Evolutionary conservation across 2,329 filamentous ascomycete genomes (phyloP), one percentile per base, ranked within the genome.

Genomic region (Colletotrichum lentis): DNA sequence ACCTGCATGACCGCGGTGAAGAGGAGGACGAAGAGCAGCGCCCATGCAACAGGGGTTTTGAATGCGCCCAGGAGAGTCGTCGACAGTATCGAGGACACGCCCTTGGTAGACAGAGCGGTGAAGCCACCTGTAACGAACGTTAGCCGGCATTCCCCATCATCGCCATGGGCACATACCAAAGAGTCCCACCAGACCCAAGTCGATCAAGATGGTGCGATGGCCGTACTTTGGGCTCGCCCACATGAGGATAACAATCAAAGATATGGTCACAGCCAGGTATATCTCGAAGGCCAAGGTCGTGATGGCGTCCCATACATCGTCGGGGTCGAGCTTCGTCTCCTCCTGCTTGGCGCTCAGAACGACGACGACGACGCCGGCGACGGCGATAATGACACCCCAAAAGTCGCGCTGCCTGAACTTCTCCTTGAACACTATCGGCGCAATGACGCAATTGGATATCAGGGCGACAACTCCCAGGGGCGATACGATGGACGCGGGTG

Each of bases 371-470:
- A 94, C 95, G 24, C 96, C 96, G 12, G 84, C 90, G 53, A 98
- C 89, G 31, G 96, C 92, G 71, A 98, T 88, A 35, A 97, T 77
- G 5, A 99, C 95, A 11, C 96, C 96, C 81, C 92, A 89, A 54
- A 94, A 91, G 78, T 99, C 96, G 58, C 93, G 88, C 73, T 85
- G 85, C 41, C 96, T 90, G 75, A 99, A 97, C 58, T 84, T 85
- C 80, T 99, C 96, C 76, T 97, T 94, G 72, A 99, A 90, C 84
- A 99, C 90, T 70, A 96, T 89, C 0, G 96, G 96, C 2, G 96
- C 96, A 76, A 99, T 97, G 69, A 99, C 88, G 79, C 96, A 99
- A 80, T 99, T 99, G 52, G 94, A 97, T 53, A 99, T 90, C 70
- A 99, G 83, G 2, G 96, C 96, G 14, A 99, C 96, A n/a, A 99